Percentiles rank a stretch among this genome's conserved stretches.
Evolutionary conservation across 768 basidiomycete genomes (phyloP).

Genomic region (Favolaschia claudopus): DNA sequence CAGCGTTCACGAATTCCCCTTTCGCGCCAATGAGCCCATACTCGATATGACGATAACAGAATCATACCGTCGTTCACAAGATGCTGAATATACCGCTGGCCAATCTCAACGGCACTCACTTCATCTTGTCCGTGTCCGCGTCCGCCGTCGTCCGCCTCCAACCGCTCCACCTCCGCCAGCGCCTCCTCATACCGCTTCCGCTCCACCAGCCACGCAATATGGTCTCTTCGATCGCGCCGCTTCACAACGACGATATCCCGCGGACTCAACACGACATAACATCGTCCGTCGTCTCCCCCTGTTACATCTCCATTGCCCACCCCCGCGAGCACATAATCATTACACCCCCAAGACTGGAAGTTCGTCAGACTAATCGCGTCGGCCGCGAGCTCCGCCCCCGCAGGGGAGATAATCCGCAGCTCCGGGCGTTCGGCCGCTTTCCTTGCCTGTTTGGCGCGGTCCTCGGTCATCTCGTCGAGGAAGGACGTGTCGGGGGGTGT

Average conservation of each 20-base stretch:
- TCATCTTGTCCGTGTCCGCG: slow-evolving; percentile 37
- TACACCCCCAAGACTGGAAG: slow-evolving; percentile 88
- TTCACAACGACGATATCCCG: slow-evolving; percentile 87
- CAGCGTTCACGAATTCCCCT: slow-evolving; percentile 79
- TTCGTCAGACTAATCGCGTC: slow-evolving; percentile 84
- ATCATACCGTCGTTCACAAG: slow-evolving; percentile 79
- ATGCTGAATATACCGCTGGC: slow-evolving; percentile 86
- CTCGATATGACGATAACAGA: not conserved
- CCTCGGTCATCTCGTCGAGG: slow-evolving; percentile 73
- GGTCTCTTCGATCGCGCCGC: slow-evolving; percentile 87
- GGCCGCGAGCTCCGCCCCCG: slow-evolving; percentile 86
- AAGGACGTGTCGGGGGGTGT: slow-evolving; percentile 78
- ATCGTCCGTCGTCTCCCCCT: slow-evolving; percentile 47
- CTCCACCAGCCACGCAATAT: slow-evolving; percentile 92
- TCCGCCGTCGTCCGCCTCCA: slow-evolving; percentile 50
- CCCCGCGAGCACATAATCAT: slow-evolving; percentile 84
- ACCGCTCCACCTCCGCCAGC: slow-evolving; percentile 76
- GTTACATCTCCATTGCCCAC: slow-evolving; percentile 45
- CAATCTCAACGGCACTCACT: slow-evolving; percentile 73
- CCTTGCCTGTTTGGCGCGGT: slow-evolving; percentile 77
- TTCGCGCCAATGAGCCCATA: not conserved
- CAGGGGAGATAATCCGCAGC: slow-evolving; percentile 87
- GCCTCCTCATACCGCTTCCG: slow-evolving; percentile 89
- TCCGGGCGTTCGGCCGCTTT: slow-evolving; percentile 93
- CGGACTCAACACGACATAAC: slow-evolving; percentile 88